Percentiles rank a stretch among this genome's conserved stretches.
Conservation (phyloP, 2,329 filamentous ascomycete genomes). For the Diaporthe caulivora region DNA sequence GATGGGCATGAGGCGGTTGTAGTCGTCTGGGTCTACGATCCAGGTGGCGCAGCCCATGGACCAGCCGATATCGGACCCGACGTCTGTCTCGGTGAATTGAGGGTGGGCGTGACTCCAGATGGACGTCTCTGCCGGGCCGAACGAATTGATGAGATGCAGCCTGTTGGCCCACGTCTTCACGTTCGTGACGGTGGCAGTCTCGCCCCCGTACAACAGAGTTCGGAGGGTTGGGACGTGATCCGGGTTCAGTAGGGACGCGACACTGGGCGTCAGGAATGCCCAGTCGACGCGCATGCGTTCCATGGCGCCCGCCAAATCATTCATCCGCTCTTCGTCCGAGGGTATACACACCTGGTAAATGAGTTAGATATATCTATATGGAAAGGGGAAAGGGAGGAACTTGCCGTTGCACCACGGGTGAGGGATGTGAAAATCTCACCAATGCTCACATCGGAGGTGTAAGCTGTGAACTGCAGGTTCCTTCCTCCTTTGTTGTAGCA, state of each 20-base stretch:
- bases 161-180: conserved; percentile 59
- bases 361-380: neutral
- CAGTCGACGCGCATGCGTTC: conserved; percentile 40
- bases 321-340: conserved; percentile 54
- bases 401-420: conserved; percentile 39
- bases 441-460: conserved; percentile 49
- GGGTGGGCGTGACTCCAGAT: conserved; percentile 37
- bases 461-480: conserved; percentile 50
- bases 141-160: conserved; percentile 62
- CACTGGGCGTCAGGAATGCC: conserved; percentile 33
- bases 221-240: conserved; percentile 33
- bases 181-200: conserved; percentile 65
- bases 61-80: conserved; percentile 2
- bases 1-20: conserved; percentile 60
- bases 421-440: conserved; percentile 41
- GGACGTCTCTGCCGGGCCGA: conserved; percentile 59
- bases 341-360: conserved; percentile 50
- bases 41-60: conserved; percentile 46
- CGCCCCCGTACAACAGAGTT: conserved; percentile 53
- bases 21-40: conserved; percentile 63
- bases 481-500: conserved; percentile 44
- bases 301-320: conserved; percentile 47
- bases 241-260: conserved; percentile 31
- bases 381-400: neutral
- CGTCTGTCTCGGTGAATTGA: neutral